Conservation (phyloP, 2,329 filamentous ascomycete genomes). For the Rhynchosporium graminicola region DNA sequence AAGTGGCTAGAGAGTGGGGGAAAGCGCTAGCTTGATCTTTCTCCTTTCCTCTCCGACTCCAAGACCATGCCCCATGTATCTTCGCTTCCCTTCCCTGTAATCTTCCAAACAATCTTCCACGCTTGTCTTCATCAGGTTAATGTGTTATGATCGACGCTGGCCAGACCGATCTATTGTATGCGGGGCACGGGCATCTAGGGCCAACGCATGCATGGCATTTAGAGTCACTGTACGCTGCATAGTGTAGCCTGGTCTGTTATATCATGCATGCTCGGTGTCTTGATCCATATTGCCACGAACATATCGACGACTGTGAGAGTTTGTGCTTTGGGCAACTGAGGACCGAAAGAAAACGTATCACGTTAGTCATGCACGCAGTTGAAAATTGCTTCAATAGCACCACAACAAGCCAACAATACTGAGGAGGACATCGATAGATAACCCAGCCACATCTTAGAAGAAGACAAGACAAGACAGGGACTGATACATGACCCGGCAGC, state of each 20-base stretch:
- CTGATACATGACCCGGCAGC: too few species aligned
- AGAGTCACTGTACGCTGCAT: background rate
- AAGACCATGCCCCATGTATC: background rate
- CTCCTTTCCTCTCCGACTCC: too few species aligned
- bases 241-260: background rate
- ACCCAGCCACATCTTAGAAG: too few species aligned
- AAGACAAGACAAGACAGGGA: too few species aligned
- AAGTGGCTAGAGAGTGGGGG: conserved; percentile 1
- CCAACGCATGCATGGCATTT: background rate
- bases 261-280: background rate
- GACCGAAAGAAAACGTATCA: background rate
- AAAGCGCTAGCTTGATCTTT: background rate
- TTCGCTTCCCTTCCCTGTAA: background rate
- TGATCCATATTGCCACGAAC: background rate
- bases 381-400: too few species aligned
- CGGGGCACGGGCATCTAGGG: background rate
- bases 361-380: too few species aligned
- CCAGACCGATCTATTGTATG: conserved; percentile 1
- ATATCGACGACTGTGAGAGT: background rate
- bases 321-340: background rate
- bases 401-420: too few species aligned
- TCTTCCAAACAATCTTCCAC: background rate
- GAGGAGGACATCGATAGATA: too few species aligned
- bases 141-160: conserved; percentile 4
- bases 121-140: background rate